These are phyloP conservation scores for Lactarius tabidus DNA, from an alignment of 768 basidiomycete species.

Conservation along the genomic window DNA sequence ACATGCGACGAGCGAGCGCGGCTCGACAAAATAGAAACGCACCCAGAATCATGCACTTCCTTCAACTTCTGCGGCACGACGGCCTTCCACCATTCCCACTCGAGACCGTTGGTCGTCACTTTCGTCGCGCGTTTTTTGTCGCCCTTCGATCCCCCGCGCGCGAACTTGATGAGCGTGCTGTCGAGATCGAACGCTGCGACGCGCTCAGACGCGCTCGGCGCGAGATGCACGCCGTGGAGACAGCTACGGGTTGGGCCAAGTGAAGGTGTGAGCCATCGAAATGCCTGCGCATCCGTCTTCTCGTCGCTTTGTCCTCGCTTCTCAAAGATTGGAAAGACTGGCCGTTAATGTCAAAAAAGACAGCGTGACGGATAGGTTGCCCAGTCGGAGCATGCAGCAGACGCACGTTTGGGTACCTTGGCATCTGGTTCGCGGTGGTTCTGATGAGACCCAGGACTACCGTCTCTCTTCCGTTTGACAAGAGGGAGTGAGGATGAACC, in stretches of 20 bases:
- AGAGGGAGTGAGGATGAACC: not conserved
- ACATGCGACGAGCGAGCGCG: not conserved
- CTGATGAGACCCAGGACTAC: not conserved
- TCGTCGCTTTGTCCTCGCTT: conserved; percentile 15
- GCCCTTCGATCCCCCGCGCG: conserved; percentile 33
- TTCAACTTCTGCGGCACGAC: conserved; percentile 60
- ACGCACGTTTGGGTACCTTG: conserved; percentile 19
- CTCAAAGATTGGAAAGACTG: conserved; percentile 33
- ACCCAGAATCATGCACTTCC: conserved; percentile 59
- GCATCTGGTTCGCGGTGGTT: not conserved
- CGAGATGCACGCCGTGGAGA: conserved; percentile 36
- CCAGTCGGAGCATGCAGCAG: not conserved
- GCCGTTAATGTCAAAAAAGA: not conserved
- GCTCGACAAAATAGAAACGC: conserved; percentile 21
- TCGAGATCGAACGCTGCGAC: conserved; percentile 85
- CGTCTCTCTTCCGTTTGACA: conserved; percentile 7
- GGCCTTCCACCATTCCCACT: conserved; percentile 74
- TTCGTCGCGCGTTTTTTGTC: conserved; percentile 29
- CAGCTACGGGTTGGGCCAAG: conserved; percentile 35
- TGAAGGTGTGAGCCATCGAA: conserved; percentile 33
- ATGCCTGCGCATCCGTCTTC: conserved; percentile 17
- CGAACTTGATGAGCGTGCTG: conserved; percentile 69
- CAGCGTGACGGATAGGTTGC: not conserved
- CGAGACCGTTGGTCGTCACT: conserved; percentile 35
- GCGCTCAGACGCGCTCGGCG: conserved; percentile 46